phyloP scores from a whole-genome alignment of 2,329 filamentous ascomycete species.

The Beauveria brongniartii region DNA sequence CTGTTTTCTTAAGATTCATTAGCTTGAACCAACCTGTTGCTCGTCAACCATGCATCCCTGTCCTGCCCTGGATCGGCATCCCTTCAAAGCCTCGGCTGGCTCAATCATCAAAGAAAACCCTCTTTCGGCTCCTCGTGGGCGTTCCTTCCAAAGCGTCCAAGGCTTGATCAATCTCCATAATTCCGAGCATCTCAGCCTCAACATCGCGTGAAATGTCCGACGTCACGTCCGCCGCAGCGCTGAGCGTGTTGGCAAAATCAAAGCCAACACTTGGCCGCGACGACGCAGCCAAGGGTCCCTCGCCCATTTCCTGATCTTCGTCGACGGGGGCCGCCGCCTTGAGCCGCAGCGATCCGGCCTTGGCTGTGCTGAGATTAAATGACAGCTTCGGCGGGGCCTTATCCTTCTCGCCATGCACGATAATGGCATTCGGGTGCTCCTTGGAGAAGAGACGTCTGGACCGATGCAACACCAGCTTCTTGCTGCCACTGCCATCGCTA shows the following conservation, averaged over 20 bases:
- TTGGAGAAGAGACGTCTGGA: conserved; percentile 28
- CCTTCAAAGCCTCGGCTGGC: too few species aligned
- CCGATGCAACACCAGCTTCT: conserved; percentile 33
- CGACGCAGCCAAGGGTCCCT: conserved; percentile 18
- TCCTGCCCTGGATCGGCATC: too few species aligned
- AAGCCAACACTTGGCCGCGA: conserved; percentile 32
- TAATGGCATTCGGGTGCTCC: conserved; percentile 43
- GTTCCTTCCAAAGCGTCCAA: conserved; percentile 47
- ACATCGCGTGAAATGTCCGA: conserved; percentile 46
- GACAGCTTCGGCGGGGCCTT: conserved; percentile 28
- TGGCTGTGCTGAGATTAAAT: conserved; percentile 43
- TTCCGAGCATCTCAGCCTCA: conserved; percentile 54
- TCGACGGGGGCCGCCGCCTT: conserved; percentile 22
- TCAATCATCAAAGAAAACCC: conserved; percentile 39
- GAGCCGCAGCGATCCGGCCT: conserved; percentile 28
- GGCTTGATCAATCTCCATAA: conserved; percentile 57
- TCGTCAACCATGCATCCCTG: too few species aligned
- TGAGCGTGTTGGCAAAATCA: conserved; percentile 43
- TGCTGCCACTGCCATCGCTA: conserved; percentile 39
- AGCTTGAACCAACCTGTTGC: conserved; percentile 16
- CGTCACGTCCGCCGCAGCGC: conserved; percentile 43
- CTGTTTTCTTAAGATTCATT: conserved; percentile 15
- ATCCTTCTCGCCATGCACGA: conserved; percentile 41
- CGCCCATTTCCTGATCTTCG: conserved; percentile 16
- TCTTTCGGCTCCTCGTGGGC: conserved; percentile 39